Percentiles rank a stretch among this genome's conserved stretches.
Evolutionary conservation across 108 stramenopile genomes (phyloP).

Genomic region (Nannochloropsis gaditana): DNA sequence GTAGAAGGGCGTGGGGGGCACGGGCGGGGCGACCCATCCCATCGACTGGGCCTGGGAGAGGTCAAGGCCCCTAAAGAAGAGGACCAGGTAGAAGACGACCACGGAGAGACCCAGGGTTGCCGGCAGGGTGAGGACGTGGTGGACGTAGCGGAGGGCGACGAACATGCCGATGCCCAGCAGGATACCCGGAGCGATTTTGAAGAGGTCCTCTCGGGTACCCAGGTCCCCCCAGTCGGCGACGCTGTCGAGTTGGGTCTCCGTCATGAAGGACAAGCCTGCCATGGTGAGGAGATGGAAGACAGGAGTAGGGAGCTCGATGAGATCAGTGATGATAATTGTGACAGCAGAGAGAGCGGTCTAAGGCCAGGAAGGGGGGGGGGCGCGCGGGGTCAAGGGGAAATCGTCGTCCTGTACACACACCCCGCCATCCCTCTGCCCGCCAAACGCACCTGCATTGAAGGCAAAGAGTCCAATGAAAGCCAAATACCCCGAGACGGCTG

Average conservation of each 20-base stretch:
- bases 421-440: neutral
- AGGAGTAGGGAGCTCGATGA: neutral
- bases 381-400: neutral
- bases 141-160: neutral
- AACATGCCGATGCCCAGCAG: conserved; percentile 20
- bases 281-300: neutral
- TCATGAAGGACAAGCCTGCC: neutral
- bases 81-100: neutral
- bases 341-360: neutral
- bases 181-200: conserved; percentile 16
- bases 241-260: neutral
- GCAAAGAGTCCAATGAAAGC: conserved; percentile 95
- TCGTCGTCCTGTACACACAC: neutral
- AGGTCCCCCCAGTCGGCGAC: neutral
- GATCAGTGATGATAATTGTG: neutral
- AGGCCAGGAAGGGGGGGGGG: neutral
- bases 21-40: conserved; percentile 57
- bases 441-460: conserved; percentile 7
- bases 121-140: neutral
- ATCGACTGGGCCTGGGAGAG: conserved; percentile 27
- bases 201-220: neutral
- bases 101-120: neutral
- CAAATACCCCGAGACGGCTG: conserved; percentile 92
- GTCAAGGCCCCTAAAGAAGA: neutral
- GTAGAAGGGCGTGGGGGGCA: conserved; percentile 34